A percentile compares a stretch with the other conserved stretches of the same genome.
Conservation (phyloP, 148 eudicot species). For the Chenopodium album region DNA sequence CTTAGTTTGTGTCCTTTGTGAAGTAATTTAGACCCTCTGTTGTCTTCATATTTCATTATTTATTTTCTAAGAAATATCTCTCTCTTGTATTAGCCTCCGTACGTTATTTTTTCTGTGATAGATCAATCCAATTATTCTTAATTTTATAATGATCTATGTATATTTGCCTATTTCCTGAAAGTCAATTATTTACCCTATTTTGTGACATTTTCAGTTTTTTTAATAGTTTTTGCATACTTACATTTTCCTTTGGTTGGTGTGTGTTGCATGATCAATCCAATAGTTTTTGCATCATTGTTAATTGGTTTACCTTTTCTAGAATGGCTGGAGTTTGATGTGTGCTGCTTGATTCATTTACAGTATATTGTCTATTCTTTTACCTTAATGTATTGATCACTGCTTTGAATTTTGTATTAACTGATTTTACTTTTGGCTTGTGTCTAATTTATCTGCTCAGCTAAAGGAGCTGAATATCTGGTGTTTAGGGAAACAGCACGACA, state of each 20-base stretch:
- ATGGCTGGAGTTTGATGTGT: conserved; percentile 9
- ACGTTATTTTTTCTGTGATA: too few species aligned
- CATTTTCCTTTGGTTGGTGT: neutral
- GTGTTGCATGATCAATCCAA: neutral
- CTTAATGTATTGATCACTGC: neutral
- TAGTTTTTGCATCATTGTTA: too few species aligned
- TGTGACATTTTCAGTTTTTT: neutral
- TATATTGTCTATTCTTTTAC: neutral
- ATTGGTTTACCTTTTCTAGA: conserved; percentile 6
- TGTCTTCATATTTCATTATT: too few species aligned
- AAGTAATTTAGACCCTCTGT: too few species aligned
- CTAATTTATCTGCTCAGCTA: conserved; percentile 33
- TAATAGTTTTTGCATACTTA: neutral
- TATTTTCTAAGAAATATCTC: too few species aligned
- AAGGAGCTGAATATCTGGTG: conserved; percentile 73
- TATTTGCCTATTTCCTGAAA: neutral
- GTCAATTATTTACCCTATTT: neutral
- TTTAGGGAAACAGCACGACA: conserved; percentile 57
- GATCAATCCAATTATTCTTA: too few species aligned
- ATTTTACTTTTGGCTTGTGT: neutral
- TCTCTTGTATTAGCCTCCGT: too few species aligned
- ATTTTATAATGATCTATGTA: too few species aligned
- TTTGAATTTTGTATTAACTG: neutral
- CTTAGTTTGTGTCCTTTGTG: too few species aligned
- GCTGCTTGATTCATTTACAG: neutral